These are phyloP conservation scores for Setaria italica DNA, from an alignment of 202 grass and related monocot species.

Conservation along the genomic window DNA sequence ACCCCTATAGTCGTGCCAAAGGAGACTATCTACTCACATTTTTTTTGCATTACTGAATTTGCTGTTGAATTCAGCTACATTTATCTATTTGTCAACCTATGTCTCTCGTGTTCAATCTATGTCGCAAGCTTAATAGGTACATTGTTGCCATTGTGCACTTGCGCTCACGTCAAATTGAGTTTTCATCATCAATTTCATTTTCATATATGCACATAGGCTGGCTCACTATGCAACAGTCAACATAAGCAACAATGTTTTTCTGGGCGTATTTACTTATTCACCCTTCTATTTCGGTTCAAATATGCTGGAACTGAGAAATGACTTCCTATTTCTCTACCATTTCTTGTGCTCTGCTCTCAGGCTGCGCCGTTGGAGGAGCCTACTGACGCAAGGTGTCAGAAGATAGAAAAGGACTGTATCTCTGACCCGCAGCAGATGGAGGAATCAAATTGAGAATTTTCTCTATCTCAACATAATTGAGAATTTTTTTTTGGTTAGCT, in stretches of 20 bases:
- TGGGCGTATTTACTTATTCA: background rate
- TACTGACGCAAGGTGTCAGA: slow-evolving; percentile 40
- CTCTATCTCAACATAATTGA: too few relatives aligned
- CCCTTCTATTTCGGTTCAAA: background rate
- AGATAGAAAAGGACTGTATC: slow-evolving; percentile 55
- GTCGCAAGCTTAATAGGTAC: background rate
- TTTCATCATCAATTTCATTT: background rate
- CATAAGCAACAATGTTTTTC: background rate
- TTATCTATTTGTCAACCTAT: background rate
- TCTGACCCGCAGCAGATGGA: slow-evolving; percentile 57
- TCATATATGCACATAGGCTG: background rate
- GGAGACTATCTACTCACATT: background rate
- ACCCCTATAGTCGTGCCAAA: background rate
- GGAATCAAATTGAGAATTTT: slow-evolving; percentile 55
- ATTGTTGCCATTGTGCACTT: background rate
- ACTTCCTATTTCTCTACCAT: background rate
- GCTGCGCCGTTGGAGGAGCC: slow-evolving; percentile 45
- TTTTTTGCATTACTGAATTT: background rate
- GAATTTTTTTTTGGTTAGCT: too few relatives aligned
- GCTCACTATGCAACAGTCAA: background rate
- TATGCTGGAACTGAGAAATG: slow-evolving; percentile 3
- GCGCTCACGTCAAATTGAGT: background rate
- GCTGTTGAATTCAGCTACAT: background rate
- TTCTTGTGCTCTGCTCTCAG: slow-evolving; percentile 35
- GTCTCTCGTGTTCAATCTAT: background rate